Evolutionary conservation across 768 basidiomycete species (phyloP), one percentile per base, ranked within the genome.

Genomic region (Leccinum variicolor): DNA sequence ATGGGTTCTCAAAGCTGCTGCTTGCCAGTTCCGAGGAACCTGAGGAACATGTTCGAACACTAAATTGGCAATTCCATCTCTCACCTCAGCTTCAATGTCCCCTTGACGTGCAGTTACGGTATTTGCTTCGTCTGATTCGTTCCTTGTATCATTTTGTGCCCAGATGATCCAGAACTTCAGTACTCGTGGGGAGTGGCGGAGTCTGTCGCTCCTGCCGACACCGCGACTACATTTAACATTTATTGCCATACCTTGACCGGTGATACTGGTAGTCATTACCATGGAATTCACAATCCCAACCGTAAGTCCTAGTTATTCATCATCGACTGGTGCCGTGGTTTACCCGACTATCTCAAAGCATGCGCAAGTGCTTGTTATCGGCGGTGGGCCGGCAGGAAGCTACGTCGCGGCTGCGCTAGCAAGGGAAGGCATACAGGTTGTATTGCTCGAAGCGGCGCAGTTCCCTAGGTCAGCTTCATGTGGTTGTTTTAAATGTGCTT

Each of bases 351-450:
- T 34, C 47, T 26, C 34, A 23, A 50, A 71, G 70, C 71, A 63
- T 14, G 34, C 64, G 0, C 68, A 72, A 29, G 64, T 72, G 10
- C 77, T 82, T 41, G 79, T 86, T 31, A 69, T 86, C 13, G 84
- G 84, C 9, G 84, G 85, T 50, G 85, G 84, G 15, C 85, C 85
- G 1, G 80, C 76, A 7, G 85, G 85, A 28, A 78, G 77, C 59
- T 85, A 80, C 58, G 71, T 82, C n/a, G 82, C 84, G 2, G 68
- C 81, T 6, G 77, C 75, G 28, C 76, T 86, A 6, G 81, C 81
- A 10, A 71, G 78, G n/a, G 85, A 86, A 64, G 83, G 84, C 4
- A 63, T 82, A 48, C 76, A 83, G 45, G 86, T 87, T 25, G 78
- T 81, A 15, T 59, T 85, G 51, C 67, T 86, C 21, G 85, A 87